Conservation (phyloP, 805 yeast genomes). For the Monosporozyma siamensis region DNA sequence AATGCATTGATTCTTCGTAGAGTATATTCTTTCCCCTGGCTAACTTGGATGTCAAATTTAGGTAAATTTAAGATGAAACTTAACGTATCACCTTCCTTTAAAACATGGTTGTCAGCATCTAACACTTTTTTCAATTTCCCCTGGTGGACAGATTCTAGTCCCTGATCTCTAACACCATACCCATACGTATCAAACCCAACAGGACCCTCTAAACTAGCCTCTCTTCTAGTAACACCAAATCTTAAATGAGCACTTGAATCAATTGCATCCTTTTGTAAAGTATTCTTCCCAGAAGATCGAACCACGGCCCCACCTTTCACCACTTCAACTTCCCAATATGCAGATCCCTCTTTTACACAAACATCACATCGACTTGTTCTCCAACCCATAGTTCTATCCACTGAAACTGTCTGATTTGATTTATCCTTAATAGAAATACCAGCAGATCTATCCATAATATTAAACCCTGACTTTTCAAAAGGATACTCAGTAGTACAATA, state of each 20-base stretch:
- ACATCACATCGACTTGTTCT: slow-evolving; percentile 66
- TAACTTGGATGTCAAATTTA: slow-evolving; percentile 34
- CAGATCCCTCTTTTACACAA: slow-evolving; percentile 65
- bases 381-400: slow-evolving; percentile 68
- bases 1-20: slow-evolving; percentile 24
- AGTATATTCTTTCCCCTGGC: slow-evolving; percentile 34
- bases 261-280: slow-evolving; percentile 18
- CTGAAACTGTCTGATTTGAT: slow-evolving; percentile 28
- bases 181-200: slow-evolving; percentile 94
- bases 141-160: slow-evolving; percentile 63
- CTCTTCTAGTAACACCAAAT: slow-evolving; percentile 74
- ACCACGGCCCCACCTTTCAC: slow-evolving; percentile 25
- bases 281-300: neutral
- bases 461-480: slow-evolving; percentile 35
- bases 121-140: slow-evolving; percentile 36
- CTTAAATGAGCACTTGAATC: slow-evolving; percentile 51
- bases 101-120: slow-evolving; percentile 31
- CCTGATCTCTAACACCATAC: slow-evolving; percentile 75
- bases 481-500: slow-evolving; percentile 69
- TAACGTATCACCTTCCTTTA: slow-evolving; percentile 68
- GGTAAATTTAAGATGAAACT: slow-evolving; percentile 76
- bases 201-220: slow-evolving; percentile 87
- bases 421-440: slow-evolving; percentile 40
- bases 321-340: slow-evolving; percentile 71
- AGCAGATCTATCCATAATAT: slow-evolving; percentile 49